These are phyloP conservation scores for Prototheca wickerhamii DNA, from an alignment of 163 green algal genomes.

Conservation along the genomic window DNA sequence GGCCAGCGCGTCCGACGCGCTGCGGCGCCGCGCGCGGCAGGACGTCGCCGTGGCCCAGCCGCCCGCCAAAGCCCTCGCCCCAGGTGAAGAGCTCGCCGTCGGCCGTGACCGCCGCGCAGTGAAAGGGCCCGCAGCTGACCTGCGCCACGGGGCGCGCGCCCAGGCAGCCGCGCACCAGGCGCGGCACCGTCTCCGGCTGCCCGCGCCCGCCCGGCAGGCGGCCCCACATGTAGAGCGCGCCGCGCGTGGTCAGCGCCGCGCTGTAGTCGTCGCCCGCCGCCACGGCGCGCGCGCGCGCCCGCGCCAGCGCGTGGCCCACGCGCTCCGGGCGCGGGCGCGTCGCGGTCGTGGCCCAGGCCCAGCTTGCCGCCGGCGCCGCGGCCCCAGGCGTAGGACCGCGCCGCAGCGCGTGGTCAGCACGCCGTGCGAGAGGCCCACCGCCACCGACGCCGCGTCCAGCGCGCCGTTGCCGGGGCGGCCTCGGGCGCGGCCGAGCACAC, in stretches of 20 bases:
- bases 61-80: constrained; percentile 71
- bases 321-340: constrained; percentile 31
- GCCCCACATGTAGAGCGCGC: constrained; percentile 71
- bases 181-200: constrained; percentile 44
- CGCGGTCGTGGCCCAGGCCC: constrained; percentile 49
- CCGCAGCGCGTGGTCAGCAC: constrained; percentile 55
- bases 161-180: constrained; percentile 35
- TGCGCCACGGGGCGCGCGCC: constrained; percentile 25
- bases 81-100: constrained; percentile 73
- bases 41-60: constrained; percentile 62
- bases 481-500: constrained; percentile 11
- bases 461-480: constrained; percentile 34
- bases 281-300: constrained; percentile 21
- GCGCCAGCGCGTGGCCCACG: constrained; percentile 32
- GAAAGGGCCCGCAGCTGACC: constrained; percentile 73
- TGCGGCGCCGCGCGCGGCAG: constrained; percentile 14
- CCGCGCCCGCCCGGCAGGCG: constrained; percentile 43
- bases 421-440: constrained; percentile 50
- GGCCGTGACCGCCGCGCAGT: constrained; percentile 54
- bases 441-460: constrained; percentile 48
- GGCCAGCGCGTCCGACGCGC: constrained; percentile 38
- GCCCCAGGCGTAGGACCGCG: constrained; percentile 76
- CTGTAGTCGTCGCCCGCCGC: constrained; percentile 49
- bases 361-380: constrained; percentile 59
- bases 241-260: constrained; percentile 55